Percentiles rank a stretch among this genome's conserved stretches.
phyloP scores from a whole-genome alignment of 306 rosid genomes.

The Vigna mungo region DNA sequence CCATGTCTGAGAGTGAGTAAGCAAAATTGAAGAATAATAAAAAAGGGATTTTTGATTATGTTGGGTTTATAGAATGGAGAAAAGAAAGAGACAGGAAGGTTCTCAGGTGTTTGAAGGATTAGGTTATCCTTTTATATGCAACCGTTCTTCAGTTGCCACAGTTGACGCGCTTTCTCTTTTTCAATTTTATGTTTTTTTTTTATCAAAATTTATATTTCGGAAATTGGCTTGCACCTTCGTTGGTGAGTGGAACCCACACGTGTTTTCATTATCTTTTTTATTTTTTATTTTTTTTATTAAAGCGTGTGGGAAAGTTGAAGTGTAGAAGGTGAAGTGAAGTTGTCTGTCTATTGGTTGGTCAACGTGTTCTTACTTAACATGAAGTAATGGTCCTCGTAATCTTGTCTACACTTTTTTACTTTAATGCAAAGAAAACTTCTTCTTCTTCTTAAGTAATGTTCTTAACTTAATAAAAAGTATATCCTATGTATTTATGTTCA shows the following conservation, averaged over 20 bases:
- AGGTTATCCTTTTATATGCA: neutral
- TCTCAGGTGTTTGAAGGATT: slow-evolving; percentile 18
- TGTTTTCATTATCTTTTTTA: too few species aligned
- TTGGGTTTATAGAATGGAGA: neutral
- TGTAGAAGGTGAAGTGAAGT: too few species aligned
- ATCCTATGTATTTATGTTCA: too few species aligned
- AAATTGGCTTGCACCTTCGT: slow-evolving; percentile 27
- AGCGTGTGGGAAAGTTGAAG: too few species aligned
- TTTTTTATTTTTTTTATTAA: too few species aligned
- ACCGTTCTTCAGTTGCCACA: neutral
- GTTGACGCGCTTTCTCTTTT: neutral
- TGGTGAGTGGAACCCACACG: neutral
- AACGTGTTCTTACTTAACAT: too few species aligned
- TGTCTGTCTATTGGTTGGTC: too few species aligned
- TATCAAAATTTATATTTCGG: neutral
- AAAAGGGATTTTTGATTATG: neutral
- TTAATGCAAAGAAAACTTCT: too few species aligned
- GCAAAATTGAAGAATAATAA: neutral
- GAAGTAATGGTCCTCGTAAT: too few species aligned
- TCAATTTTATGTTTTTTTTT: neutral
- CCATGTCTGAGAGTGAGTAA: neutral
- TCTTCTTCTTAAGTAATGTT: too few species aligned
- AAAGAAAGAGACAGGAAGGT: slow-evolving; percentile 39
- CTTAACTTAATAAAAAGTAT: too few species aligned
- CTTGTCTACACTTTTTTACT: too few species aligned